phyloP scores from a whole-genome alignment of 2,329 filamentous ascomycete species.

The Alternaria longipes region DNA sequence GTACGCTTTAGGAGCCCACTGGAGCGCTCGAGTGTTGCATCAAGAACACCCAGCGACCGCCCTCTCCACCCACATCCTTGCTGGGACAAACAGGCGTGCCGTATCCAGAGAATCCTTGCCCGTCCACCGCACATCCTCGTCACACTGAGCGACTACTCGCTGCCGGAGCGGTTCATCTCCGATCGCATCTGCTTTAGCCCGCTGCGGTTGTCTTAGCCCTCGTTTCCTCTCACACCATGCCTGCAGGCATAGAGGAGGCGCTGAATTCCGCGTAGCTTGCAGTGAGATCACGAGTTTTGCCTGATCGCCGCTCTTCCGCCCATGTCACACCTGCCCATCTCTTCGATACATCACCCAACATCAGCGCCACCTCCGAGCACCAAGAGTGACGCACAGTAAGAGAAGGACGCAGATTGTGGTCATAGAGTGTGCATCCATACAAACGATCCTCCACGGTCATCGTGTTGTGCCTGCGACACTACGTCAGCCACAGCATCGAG shows the following conservation, averaged over 20 bases:
- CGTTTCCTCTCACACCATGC: slow-evolving; percentile 40
- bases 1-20: slow-evolving; percentile 25
- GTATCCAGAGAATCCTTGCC: slow-evolving; percentile 25
- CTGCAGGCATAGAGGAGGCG: slow-evolving; percentile 30
- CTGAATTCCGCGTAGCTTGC: slow-evolving; percentile 32
- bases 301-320: slow-evolving; percentile 26
- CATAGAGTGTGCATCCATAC: slow-evolving; percentile 18
- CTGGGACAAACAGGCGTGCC: slow-evolving; percentile 32
- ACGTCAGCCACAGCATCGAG: slow-evolving; percentile 37
- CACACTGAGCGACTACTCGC: slow-evolving; percentile 37
- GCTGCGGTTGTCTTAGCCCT: slow-evolving; percentile 27
- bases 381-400: slow-evolving; percentile 23
- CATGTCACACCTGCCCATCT: slow-evolving; percentile 38
- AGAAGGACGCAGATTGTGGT: slow-evolving; percentile 21
- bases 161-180: slow-evolving; percentile 49
- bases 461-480: slow-evolving; percentile 33
- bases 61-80: slow-evolving; percentile 22
- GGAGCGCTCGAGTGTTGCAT: slow-evolving; percentile 19
- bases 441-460: slow-evolving; percentile 25
- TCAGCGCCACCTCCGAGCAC: slow-evolving; percentile 19
- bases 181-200: slow-evolving; percentile 48
- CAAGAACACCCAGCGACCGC: slow-evolving; percentile 24
- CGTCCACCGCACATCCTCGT: slow-evolving; percentile 31
- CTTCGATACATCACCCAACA: slow-evolving; percentile 24
- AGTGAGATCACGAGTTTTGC: slow-evolving; percentile 44